phyloP scores from a whole-genome alignment of 164 flowering plant genomes.

The Annona squamosa region DNA sequence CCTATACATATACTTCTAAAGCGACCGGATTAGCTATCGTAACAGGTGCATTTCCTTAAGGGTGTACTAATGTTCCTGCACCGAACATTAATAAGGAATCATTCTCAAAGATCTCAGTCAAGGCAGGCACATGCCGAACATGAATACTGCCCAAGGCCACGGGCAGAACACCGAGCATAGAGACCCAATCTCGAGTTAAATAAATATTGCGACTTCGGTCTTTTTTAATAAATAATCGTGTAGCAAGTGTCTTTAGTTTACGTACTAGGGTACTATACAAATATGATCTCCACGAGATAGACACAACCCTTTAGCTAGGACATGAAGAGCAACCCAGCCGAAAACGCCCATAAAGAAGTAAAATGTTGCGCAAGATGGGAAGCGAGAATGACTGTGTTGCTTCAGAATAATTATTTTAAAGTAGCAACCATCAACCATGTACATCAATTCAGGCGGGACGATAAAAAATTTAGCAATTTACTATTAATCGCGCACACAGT shows the following conservation, averaged over 20 bases:
- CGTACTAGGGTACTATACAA: too few species aligned
- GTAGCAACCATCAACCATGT: constrained; percentile 19
- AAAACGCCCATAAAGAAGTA: too few species aligned
- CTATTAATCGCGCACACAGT: too few species aligned
- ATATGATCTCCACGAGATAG: too few species aligned
- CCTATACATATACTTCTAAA: constrained; percentile 6
- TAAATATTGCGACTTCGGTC: neutral
- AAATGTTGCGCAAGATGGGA: too few species aligned
- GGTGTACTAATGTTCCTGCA: neutral
- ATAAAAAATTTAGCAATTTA: too few species aligned
- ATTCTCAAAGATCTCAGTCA: neutral
- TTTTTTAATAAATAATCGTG: neutral
- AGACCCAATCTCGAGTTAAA: constrained; percentile 4
- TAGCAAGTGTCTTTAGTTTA: neutral
- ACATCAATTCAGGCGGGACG: too few species aligned
- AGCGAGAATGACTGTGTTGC: too few species aligned
- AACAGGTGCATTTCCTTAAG: constrained; percentile 1
- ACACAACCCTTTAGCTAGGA: too few species aligned
- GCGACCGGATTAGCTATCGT: constrained; percentile 1
- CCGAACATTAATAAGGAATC: neutral
- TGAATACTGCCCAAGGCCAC: constrained; percentile 4
- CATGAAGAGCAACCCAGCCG: too few species aligned
- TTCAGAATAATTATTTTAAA: constrained; percentile 24
- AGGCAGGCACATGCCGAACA: constrained; percentile 4
- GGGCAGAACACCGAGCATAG: constrained; percentile 8